Evolutionary conservation across 805 yeast species (phyloP).

Genomic region (Wickerhamiella hasegawae): DNA sequence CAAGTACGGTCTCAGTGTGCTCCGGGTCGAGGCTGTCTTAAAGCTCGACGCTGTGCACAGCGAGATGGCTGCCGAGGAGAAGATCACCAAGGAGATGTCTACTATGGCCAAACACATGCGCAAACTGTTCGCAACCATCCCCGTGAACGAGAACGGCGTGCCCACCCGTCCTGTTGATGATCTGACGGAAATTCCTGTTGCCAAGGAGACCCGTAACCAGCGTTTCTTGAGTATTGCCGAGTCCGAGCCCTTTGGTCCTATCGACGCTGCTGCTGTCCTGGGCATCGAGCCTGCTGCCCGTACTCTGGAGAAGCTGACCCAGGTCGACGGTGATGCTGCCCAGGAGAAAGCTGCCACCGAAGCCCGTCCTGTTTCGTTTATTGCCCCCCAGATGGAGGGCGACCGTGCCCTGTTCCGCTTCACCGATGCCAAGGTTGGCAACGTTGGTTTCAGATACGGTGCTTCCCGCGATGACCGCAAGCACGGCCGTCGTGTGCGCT

Average conservation of each 20-base stretch:
- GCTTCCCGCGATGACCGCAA: slow-evolving; percentile 76
- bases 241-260: slow-evolving; percentile 87
- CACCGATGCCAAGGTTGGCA: slow-evolving; percentile 62
- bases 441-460: slow-evolving; percentile 86
- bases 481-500: slow-evolving; percentile 43
- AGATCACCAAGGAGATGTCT: slow-evolving; percentile 38
- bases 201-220: slow-evolving; percentile 64
- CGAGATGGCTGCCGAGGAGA: slow-evolving; percentile 37
- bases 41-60: slow-evolving; percentile 51
- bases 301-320: slow-evolving; percentile 46
- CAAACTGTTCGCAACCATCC: slow-evolving; percentile 58
- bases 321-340: slow-evolving; percentile 9
- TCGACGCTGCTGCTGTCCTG: slow-evolving; percentile 79
- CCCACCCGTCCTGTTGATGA: slow-evolving; percentile 40
- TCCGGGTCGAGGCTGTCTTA: slow-evolving; percentile 78
- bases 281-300: slow-evolving; percentile 77
- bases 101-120: slow-evolving; percentile 48
- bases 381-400: slow-evolving; percentile 47
- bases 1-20: slow-evolving; percentile 62
- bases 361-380: slow-evolving; percentile 25
- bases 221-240: slow-evolving; percentile 83
- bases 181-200: slow-evolving; percentile 86
- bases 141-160: slow-evolving; percentile 11
- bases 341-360: slow-evolving; percentile 5
- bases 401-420: slow-evolving; percentile 63